Percentiles rank a stretch among this genome's conserved stretches.
Conservation (phyloP, 768 basidiomycete species). For the Ramaria rubella region DNA sequence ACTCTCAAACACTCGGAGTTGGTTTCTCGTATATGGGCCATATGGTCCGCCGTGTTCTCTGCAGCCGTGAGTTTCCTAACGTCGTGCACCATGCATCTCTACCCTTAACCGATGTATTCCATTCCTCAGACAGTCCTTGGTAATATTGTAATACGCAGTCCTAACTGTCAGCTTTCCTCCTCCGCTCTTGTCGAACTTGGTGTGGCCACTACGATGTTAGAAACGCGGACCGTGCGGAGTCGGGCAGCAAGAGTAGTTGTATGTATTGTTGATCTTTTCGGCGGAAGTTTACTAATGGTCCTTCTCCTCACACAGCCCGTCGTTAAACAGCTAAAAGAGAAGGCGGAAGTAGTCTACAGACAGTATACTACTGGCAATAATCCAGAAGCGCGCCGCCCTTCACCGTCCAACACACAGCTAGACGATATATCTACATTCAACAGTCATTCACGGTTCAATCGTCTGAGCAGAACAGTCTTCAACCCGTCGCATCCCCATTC, state of each 20-base stretch:
- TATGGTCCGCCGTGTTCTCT: constrained; percentile 45
- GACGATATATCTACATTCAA: no score
- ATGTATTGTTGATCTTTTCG: neutral
- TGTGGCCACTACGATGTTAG: neutral
- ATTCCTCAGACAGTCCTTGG: neutral
- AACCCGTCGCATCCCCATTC: no score
- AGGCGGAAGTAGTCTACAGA: neutral
- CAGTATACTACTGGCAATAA: no score
- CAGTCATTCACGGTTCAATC: no score
- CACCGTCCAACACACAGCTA: no score
- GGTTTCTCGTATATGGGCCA: constrained; percentile 56
- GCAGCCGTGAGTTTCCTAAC: constrained; percentile 46
- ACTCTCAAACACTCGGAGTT: constrained; percentile 56
- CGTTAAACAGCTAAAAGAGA: neutral
- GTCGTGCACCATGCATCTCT: neutral
- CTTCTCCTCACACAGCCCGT: neutral
- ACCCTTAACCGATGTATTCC: neutral
- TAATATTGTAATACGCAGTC: neutral
- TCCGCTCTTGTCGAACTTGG: neutral
- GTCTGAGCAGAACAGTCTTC: no score
- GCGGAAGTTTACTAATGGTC: neutral
- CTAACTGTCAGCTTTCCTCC: neutral
- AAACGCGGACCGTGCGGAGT: neutral
- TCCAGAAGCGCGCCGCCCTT: no score
- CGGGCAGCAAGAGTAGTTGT: neutral